Evolutionary conservation across 2,329 filamentous ascomycete species (phyloP).

Genomic region (Aspergillus pseudonomiae): DNA sequence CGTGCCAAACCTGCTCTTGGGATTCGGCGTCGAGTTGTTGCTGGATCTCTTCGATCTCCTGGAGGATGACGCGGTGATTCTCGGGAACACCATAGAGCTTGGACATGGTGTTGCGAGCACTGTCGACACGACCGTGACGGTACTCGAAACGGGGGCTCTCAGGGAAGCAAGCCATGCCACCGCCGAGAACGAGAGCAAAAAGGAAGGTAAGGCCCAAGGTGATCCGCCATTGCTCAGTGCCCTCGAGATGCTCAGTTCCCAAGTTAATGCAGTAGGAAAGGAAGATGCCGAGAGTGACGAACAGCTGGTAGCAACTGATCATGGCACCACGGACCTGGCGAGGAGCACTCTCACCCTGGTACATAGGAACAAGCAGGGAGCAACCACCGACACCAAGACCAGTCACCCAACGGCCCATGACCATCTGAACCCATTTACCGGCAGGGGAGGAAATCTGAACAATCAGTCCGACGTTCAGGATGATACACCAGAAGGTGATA

Average conservation of each 20-base stretch:
- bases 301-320: conserved; percentile 52
- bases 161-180: conserved; percentile 59
- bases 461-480: conserved; percentile 46
- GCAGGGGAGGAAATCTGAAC: conserved; percentile 46
- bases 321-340: conserved; percentile 51
- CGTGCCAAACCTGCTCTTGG: conserved; percentile 42
- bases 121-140: conserved; percentile 56
- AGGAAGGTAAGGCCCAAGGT: conserved; percentile 61
- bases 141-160: conserved; percentile 63
- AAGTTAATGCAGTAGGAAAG: conserved; percentile 50
- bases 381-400: conserved; percentile 51
- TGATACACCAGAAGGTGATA: conserved; percentile 43
- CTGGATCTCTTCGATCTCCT: conserved; percentile 60
- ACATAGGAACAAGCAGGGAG: conserved; percentile 51
- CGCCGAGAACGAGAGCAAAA: conserved; percentile 57
- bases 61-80: conserved; percentile 56
- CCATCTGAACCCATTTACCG: conserved; percentile 46
- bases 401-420: conserved; percentile 47
- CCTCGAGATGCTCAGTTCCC: conserved; percentile 41
- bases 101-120: conserved; percentile 55
- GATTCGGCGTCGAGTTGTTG: conserved; percentile 59
- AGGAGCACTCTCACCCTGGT: conserved; percentile 50
- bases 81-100: conserved; percentile 58
- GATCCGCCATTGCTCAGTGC: conserved; percentile 54
- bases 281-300: conserved; percentile 53